Percentiles rank a stretch among this genome's conserved stretches.
These are phyloP conservation scores for Hymenochaete sp. DNA, from an alignment of 1,284 basidiomycete species.

Conservation along the genomic window DNA sequence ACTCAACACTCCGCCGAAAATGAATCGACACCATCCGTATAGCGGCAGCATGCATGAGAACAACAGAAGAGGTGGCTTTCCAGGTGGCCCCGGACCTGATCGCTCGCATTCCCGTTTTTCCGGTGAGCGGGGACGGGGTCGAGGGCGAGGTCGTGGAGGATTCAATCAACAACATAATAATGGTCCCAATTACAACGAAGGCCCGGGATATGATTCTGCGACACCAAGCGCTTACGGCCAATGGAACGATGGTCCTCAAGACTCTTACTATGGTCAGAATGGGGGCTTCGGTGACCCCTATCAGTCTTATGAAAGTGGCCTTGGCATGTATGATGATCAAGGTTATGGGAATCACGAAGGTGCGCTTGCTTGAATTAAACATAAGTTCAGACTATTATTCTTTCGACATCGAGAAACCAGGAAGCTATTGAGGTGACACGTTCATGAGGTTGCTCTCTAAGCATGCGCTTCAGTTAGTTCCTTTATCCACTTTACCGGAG, in stretches of 20 bases:
- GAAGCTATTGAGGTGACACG: background rate
- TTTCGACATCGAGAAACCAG: background rate
- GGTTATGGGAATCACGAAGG: constrained; percentile 64
- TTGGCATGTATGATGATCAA: constrained; percentile 41
- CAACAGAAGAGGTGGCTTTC: constrained; percentile 50
- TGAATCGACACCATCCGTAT: constrained; percentile 87
- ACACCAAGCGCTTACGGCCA: constrained; percentile 23
- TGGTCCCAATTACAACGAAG: constrained; percentile 30
- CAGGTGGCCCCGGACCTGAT: constrained; percentile 59
- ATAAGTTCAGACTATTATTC: constrained; percentile 9
- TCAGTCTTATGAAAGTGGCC: constrained; percentile 33
- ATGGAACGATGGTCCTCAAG: constrained; percentile 13
- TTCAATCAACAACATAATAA: too few species aligned
- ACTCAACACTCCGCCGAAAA: constrained; percentile 23
- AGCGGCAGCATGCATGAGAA: constrained; percentile 58
- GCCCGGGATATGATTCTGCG: constrained; percentile 44
- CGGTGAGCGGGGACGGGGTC: constrained; percentile 55
- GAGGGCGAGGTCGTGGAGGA: constrained; percentile 56
- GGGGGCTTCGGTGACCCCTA: constrained; percentile 41
- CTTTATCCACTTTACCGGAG: too few species aligned
- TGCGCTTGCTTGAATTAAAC: constrained; percentile 47
- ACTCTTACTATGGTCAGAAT: constrained; percentile 53
- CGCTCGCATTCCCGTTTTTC: constrained; percentile 50
- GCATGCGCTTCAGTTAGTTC: background rate
- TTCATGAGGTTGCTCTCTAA: background rate